Base-by-base conservation (phyloP, 495 filamentous ascomycete genomes). In the Xylaria venustula region DNA sequence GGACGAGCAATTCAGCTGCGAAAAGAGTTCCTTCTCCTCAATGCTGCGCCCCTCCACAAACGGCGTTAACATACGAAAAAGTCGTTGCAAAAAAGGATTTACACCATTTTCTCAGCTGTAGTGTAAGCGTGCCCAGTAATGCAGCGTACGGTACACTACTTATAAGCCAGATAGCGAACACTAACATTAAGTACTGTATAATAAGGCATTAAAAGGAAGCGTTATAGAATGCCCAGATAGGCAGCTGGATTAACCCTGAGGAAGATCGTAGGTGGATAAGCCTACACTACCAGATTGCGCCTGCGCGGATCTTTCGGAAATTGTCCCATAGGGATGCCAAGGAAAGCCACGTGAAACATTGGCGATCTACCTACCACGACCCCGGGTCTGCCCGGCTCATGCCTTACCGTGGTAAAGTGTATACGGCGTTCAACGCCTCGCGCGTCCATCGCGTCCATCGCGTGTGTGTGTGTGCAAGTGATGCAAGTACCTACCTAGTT, bases 261-360 rank as follows among this genome's bases (percentile, higher is more conserved):
- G 30, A 49, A 6, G 45, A 40, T 49, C 44, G 32, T 20, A 28
- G 11, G 41, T 22, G 28, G 9, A 12, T 40, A 26, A 2, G 36
- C 20, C n/a, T 19, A 40, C 37, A 34, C n/a, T 11, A 12, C 3
- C 11, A 30, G 22, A 28, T 17, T 45, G 53, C 40, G 36, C 34
- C 53, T 55, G 40, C n/a, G 53, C 26, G 55, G 55, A 41, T 40
- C 44, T 49, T 48, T 49, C 32, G 55, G 55, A 49, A 40, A 48
- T 49, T 40, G 20, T 34, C 7, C 14, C 2, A 14, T 19, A 41
- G 15, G 19, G n/a, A 40, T 49, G 45, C 32, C 55, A 58, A 17
- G 44, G 45, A 58, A 50, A 40, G 45, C 55, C 55, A 58, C 55
- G 55, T 49, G 55, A 58, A 58, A 49, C 55, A 25, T 40, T 58